These are phyloP conservation scores for Leptographium wingfieldii DNA, from an alignment of 2,329 filamentous ascomycete species.

Conservation along the genomic window DNA sequence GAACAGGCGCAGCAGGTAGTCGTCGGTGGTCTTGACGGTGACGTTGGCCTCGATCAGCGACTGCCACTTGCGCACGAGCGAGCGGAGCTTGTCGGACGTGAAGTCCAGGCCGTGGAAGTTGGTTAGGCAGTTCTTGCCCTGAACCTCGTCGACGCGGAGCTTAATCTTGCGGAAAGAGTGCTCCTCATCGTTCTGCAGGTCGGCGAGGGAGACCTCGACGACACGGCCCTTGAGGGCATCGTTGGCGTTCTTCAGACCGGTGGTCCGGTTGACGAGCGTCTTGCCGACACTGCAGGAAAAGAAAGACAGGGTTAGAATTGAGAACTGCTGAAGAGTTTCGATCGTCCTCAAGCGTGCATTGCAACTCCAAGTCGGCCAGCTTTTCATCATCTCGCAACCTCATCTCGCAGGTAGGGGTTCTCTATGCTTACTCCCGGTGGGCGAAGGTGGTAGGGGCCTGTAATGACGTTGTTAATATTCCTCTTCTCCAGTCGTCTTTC, in stretches of 20 bases:
- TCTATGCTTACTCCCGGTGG: conserved; percentile 75
- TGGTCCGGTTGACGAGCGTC: conserved; percentile 98
- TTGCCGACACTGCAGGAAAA: conserved; percentile 72
- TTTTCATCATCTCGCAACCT: neutral
- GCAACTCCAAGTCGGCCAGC: conserved; percentile 9
- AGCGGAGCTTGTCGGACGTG: conserved; percentile 99
- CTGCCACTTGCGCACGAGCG: conserved; percentile 99
- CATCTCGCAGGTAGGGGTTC: neutral
- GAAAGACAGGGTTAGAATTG: conserved; percentile 11
- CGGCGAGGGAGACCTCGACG: conserved; percentile 96
- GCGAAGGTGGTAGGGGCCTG: conserved; percentile 92
- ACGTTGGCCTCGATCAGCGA: conserved; percentile 98
- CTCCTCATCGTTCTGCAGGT: conserved; percentile 99
- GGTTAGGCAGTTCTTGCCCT: conserved; percentile 99
- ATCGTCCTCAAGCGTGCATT: conserved; percentile 13
- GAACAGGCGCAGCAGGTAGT: conserved; percentile 98
- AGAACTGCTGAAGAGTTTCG: neutral
- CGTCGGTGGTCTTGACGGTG: conserved; percentile 99
- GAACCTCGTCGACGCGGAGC: conserved; percentile 95
- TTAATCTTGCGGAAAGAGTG: conserved; percentile 99
- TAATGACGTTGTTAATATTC: neutral
- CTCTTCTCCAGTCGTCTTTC: neutral
- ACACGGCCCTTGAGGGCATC: conserved; percentile 97
- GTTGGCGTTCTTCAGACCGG: conserved; percentile 99
- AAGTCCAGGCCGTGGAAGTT: conserved; percentile 99